These are phyloP conservation scores for Coelastrella sp. DNA, from an alignment of 139 green algal genomes.

Conservation along the genomic window DNA sequence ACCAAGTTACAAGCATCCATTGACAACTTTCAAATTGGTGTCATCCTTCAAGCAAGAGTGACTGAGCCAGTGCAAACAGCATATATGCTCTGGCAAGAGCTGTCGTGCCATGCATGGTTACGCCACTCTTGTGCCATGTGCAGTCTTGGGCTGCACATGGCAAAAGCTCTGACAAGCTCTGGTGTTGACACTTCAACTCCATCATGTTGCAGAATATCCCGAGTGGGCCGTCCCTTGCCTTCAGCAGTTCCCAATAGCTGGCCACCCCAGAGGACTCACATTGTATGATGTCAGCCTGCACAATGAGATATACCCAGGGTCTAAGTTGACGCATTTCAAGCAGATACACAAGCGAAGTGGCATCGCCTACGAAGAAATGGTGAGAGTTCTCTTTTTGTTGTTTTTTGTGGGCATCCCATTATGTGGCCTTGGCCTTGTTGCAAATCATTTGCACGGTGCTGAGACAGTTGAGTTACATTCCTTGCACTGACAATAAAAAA, in stretches of 20 bases:
- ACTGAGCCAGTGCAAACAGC: background rate
- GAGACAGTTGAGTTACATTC: too few species aligned
- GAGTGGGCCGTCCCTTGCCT: constrained; percentile 64
- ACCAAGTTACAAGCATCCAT: too few species aligned
- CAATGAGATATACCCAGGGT: constrained; percentile 74
- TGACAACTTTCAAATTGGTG: too few species aligned
- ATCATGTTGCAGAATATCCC: constrained; percentile 2
- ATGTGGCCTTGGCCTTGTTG: too few species aligned
- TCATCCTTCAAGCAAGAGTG: too few species aligned
- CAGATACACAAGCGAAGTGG: constrained; percentile 68
- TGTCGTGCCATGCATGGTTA: too few species aligned
- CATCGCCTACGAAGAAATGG: constrained; percentile 72
- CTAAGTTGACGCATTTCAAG: constrained; percentile 77
- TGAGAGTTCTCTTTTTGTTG: background rate
- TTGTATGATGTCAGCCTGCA: constrained; percentile 43
- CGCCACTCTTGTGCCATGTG: too few species aligned
- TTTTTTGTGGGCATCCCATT: too few species aligned
- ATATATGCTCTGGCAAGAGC: background rate
- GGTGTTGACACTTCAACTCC: background rate
- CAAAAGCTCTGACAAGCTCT: too few species aligned
- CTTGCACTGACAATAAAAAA: too few species aligned
- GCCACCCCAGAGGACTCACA: constrained; percentile 38
- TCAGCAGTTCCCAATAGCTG: constrained; percentile 60
- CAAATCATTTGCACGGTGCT: too few species aligned
- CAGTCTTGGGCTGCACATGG: background rate